These are phyloP conservation scores for Dunaliella sp. DNA, from an alignment of 139 green algal species.

Conservation along the genomic window DNA sequence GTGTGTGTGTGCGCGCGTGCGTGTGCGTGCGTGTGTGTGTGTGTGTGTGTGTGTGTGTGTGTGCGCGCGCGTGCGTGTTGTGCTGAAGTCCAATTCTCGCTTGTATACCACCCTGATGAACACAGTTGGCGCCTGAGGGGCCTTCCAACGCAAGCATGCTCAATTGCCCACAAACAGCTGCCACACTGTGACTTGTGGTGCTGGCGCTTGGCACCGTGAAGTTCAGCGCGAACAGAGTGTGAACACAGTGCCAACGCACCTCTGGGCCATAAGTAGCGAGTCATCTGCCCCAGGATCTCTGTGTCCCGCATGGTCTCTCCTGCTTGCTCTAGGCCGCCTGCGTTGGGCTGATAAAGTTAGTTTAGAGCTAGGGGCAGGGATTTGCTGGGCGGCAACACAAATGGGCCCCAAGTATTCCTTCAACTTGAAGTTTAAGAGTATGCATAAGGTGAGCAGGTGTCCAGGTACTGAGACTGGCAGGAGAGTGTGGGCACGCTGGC, in stretches of 20 bases:
- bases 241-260: too few relatives aligned
- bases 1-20: neutral
- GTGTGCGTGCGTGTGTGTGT: neutral
- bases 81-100: too few relatives aligned
- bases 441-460: neutral
- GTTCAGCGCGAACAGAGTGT: too few relatives aligned
- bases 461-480: neutral
- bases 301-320: constrained; percentile 49
- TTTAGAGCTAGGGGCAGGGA: neutral
- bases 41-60: neutral
- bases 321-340: constrained; percentile 18
- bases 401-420: too few relatives aligned
- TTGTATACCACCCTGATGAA: too few relatives aligned
- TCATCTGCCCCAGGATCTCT: constrained; percentile 55
- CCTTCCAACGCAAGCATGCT: neutral
- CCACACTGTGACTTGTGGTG: neutral
- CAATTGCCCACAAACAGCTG: neutral
- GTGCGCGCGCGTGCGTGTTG: neutral
- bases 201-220: too few relatives aligned
- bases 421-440: too few relatives aligned
- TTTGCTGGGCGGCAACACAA: neutral
- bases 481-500: too few relatives aligned
- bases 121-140: neutral
- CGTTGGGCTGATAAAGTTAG: neutral
- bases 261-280: constrained; percentile 31